A percentile compares a stretch with the other conserved stretches of the same genome.
These are phyloP conservation scores for Coffea humblotiana DNA, from an alignment of 305 asterid genomes.

Conservation along the genomic window DNA sequence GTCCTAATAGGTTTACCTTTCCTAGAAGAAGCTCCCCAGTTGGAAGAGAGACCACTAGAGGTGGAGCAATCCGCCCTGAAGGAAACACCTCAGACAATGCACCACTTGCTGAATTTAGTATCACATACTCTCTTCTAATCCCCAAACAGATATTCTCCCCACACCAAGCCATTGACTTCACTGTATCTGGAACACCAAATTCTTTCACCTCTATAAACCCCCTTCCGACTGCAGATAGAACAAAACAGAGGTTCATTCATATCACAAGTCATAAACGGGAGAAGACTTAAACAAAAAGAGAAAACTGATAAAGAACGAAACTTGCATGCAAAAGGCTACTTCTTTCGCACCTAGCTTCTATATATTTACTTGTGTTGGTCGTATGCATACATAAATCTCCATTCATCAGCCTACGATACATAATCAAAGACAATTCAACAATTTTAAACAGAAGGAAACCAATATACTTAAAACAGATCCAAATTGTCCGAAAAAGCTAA, in stretches of 20 bases:
- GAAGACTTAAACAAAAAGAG: background rate
- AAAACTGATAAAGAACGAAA: background rate
- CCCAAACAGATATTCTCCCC: conserved; percentile 96
- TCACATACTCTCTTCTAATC: conserved; percentile 74
- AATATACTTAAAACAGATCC: too few relatives aligned
- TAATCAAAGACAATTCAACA: background rate
- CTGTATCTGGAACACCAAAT: conserved; percentile 85
- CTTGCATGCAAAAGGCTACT: background rate
- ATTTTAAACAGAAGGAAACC: too few relatives aligned
- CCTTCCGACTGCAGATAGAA: conserved; percentile 69
- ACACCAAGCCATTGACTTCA: conserved; percentile 96
- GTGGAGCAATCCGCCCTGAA: conserved; percentile 95
- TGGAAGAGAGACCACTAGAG: conserved; percentile 85
- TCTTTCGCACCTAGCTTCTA: background rate
- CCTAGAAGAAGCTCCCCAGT: conserved; percentile 94
- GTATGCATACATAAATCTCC: background rate
- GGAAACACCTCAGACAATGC: conserved; percentile 87
- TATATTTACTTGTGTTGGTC: background rate
- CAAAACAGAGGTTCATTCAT: background rate
- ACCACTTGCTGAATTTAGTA: conserved; percentile 81
- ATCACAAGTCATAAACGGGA: background rate
- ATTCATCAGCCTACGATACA: background rate
- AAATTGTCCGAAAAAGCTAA: too few relatives aligned
- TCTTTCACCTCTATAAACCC: conserved; percentile 98
- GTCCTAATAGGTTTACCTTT: conserved; percentile 53